Evolutionary conservation across 73 alveolate species (phyloP), one percentile per base, ranked within the genome.

Genomic region (Paramecium octaurelia): DNA sequence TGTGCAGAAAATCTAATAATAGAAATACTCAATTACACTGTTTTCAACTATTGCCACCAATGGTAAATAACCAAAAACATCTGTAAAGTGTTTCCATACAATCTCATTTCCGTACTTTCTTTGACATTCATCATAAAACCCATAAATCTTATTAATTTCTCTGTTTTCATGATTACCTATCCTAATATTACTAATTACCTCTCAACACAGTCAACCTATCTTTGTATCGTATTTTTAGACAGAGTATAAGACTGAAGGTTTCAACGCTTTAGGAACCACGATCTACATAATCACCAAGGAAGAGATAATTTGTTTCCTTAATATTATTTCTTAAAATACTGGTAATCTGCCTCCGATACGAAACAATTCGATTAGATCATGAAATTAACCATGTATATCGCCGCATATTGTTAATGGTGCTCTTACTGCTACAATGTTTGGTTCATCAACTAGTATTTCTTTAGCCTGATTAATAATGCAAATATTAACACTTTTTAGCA

Each of bases 361-460:
- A 93, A 96, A 96, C 69, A 96, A 73, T 92, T 95, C 99, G 75
- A 97, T 77, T 44, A 98, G 93, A 94, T 98, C 99, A 76, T 97
- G 98, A 94, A 95, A 97, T 85, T 98, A 99, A 57, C 99, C 99
- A 92, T 98, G 99, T 58, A 98, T 92, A 94, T 98, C 99, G 29
- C 99, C 99, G 90, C 98, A 97, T 42, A 97, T 96, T 54, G 99
- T 97, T 73, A 98, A 98, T 38, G 99, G 98, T 24, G 95, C 69
- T 85, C 93, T 85, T 6, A 95, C 98, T n/a, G 83, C 34, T 44
- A 76, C 71, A 71, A 93, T 86, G 92, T 96, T 94, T 40, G 97
- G 43, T 86, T 97, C 96, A 92, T 95, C 96, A 34, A 73, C 40
- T 70, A 98, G 93, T 43, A 97, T 94, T 85, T 98, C 99, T 92